These are phyloP conservation scores for Candida ovalis DNA, from an alignment of 805 yeast genomes.

Conservation along the genomic window DNA sequence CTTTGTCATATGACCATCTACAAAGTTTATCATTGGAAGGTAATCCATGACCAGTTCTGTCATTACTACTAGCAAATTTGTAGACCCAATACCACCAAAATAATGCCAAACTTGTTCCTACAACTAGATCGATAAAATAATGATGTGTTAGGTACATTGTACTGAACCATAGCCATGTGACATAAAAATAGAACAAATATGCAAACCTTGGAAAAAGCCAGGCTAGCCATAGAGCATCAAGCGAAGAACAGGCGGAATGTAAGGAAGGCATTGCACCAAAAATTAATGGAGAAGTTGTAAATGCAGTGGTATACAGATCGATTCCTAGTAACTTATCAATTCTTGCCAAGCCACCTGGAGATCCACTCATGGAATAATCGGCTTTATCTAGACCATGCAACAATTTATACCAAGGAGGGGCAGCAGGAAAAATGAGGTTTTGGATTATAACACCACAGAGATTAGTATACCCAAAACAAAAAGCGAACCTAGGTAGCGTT, in stretches of 20 bases:
- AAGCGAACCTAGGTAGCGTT: slow-evolving; percentile 74
- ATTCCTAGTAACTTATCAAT: slow-evolving; percentile 77
- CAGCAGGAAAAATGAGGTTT: slow-evolving; percentile 75
- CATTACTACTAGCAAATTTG: slow-evolving; percentile 57
- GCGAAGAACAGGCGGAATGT: slow-evolving; percentile 91
- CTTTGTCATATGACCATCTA: slow-evolving; percentile 20
- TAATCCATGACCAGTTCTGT: slow-evolving; percentile 14
- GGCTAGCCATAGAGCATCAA: slow-evolving; percentile 84
- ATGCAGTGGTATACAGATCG: slow-evolving; percentile 78
- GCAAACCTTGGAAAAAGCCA: slow-evolving; percentile 74
- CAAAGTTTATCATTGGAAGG: slow-evolving; percentile 13
- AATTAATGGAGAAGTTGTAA: slow-evolving; percentile 82
- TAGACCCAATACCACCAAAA: slow-evolving; percentile 60
- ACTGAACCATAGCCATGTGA: slow-evolving; percentile 96
- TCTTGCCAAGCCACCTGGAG: slow-evolving; percentile 92
- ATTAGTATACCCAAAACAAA: slow-evolving; percentile 95
- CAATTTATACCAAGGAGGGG: slow-evolving; percentile 96
- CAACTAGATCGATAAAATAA: slow-evolving; percentile 87
- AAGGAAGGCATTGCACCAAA: slow-evolving; percentile 79
- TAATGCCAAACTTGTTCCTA: slow-evolving; percentile 85
- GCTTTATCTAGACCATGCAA: slow-evolving; percentile 86
- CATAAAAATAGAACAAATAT: slow-evolving; percentile 69
- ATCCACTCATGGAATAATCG: slow-evolving; percentile 84
- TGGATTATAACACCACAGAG: slow-evolving; percentile 80
- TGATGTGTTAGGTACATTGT: slow-evolving; percentile 98